A percentile compares a stretch with the other conserved stretches of the same genome.
Evolutionary conservation across 108 stramenopile species (phyloP).

Genomic region (Ochromonas danica): DNA sequence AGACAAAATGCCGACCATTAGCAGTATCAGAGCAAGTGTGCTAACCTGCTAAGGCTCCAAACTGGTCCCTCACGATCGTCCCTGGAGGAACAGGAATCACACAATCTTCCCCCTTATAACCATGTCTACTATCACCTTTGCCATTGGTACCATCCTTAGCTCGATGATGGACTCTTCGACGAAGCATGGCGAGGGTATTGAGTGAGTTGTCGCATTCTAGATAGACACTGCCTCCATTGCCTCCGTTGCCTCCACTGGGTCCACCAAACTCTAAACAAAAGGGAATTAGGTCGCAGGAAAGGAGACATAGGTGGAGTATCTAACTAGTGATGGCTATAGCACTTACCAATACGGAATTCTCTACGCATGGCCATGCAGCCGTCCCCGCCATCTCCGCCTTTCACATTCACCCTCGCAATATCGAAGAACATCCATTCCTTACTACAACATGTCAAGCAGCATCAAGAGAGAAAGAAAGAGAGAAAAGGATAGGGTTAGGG

Average conservation of each 20-base stretch:
- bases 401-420: constrained; percentile 61
- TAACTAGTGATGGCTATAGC: too few species aligned
- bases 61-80: constrained; percentile 81
- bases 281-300: too few species aligned
- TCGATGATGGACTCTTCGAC: constrained; percentile 66
- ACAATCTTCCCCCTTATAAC: constrained; percentile 59
- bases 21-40: too few species aligned
- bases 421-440: constrained; percentile 22
- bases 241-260: constrained; percentile 83
- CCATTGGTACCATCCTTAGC: constrained; percentile 9
- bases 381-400: constrained; percentile 85
- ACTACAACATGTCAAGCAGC: not conserved
- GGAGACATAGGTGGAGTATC: too few species aligned
- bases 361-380: constrained; percentile 89
- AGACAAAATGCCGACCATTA: too few species aligned
- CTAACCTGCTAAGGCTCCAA: constrained; percentile 47
- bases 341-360: constrained; percentile 78
- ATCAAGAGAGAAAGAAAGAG: too few species aligned
- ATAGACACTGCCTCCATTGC: constrained; percentile 73
- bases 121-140: not conserved
- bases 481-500: too few species aligned
- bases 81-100: constrained; percentile 81
- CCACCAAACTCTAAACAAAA: constrained; percentile 70
- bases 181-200: constrained; percentile 79
- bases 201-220: constrained; percentile 71